These are phyloP conservation scores for Fraxinus ornus DNA, from an alignment of 305 asterid species.

Conservation along the genomic window DNA sequence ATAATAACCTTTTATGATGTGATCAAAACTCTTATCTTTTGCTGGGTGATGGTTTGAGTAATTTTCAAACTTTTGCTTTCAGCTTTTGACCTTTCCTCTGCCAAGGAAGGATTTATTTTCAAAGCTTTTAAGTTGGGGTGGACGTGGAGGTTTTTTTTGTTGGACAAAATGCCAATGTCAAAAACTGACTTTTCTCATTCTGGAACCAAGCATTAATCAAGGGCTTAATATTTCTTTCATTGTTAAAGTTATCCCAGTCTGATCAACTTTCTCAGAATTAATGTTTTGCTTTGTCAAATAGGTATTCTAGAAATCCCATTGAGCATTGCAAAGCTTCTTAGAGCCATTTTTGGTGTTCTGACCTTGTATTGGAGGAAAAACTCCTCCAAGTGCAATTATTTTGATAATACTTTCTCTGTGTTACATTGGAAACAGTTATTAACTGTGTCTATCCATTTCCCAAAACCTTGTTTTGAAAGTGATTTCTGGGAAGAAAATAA, in stretches of 20 bases:
- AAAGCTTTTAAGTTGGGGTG: background rate
- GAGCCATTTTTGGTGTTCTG: background rate
- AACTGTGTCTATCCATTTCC: background rate
- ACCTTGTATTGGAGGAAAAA: background rate
- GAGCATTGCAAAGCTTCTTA: background rate
- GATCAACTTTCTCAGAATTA: background rate
- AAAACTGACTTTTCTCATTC: background rate
- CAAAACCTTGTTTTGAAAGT: background rate
- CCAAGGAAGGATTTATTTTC: background rate
- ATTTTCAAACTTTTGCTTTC: background rate
- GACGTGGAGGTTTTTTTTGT: background rate
- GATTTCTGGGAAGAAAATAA: background rate
- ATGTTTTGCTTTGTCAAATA: background rate
- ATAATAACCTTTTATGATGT: conserved; percentile 1
- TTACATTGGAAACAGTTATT: background rate
- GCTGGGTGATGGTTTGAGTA: conserved; percentile 5
- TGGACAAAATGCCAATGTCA: background rate
- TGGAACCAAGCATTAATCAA: conserved; percentile 5
- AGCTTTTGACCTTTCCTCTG: background rate
- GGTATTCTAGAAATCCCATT: background rate
- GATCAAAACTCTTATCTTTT: background rate
- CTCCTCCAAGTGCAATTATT: conserved; percentile 9
- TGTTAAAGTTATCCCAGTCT: background rate
- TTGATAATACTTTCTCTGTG: conserved; percentile 3
- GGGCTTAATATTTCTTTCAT: conserved; percentile 6